A percentile compares a stretch with the other conserved stretches of the same genome.
These are phyloP conservation scores for Rhododendron williamsianum DNA, from an alignment of 148 eudicot species.

Conservation along the genomic window DNA sequence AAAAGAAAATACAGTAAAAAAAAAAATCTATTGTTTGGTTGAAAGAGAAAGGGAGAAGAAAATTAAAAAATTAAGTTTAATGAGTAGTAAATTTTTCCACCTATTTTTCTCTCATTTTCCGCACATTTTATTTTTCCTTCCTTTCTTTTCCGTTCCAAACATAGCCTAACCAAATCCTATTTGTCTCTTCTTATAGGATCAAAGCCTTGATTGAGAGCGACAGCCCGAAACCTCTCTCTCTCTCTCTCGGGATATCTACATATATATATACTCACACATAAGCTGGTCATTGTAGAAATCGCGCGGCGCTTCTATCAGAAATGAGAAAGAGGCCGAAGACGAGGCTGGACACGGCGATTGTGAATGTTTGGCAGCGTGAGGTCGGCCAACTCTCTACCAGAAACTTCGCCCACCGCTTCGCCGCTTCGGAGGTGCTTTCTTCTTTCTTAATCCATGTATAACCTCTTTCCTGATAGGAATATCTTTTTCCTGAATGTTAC, in stretches of 20 bases:
- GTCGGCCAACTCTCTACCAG: conserved; percentile 62
- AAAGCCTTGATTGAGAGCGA: neutral
- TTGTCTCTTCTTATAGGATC: neutral
- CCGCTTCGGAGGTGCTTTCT: conserved; percentile 67
- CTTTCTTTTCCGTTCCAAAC: no score
- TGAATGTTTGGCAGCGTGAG: conserved; percentile 69
- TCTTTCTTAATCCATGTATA: neutral
- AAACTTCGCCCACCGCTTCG: conserved; percentile 61
- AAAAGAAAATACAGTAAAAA: no score
- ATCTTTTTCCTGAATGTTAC: neutral
- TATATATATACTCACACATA: neutral
- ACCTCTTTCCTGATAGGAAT: neutral
- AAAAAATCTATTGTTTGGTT: no score
- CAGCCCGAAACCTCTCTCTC: neutral
- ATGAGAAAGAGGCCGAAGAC: conserved; percentile 35
- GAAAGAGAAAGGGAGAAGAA: no score
- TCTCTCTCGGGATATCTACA: neutral
- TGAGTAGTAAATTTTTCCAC: neutral
- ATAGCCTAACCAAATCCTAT: neutral
- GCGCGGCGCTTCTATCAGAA: neutral
- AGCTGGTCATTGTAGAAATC: neutral
- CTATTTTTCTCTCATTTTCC: no score
- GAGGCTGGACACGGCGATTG: conserved; percentile 37
- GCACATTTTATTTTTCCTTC: no score
- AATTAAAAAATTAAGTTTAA: no score